phyloP scores from a whole-genome alignment of 768 basidiomycete genomes.

The Gyrodon lividus region DNA sequence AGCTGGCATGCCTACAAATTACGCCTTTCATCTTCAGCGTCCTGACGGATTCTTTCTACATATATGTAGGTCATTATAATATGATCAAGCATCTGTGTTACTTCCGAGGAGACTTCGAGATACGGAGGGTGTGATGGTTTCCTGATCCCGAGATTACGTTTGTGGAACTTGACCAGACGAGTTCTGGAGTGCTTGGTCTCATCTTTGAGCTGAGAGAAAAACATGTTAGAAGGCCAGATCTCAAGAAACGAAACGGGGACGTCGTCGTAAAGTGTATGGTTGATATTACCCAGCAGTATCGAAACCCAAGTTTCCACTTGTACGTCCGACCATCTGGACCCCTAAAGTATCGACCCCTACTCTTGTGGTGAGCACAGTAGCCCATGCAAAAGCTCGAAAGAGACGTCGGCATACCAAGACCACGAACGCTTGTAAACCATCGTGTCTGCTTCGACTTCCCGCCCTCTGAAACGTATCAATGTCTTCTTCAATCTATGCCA shows the following conservation, averaged over 20 bases:
- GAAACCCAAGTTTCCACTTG: conserved; percentile 29
- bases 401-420: conserved; percentile 8
- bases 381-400: neutral
- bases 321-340: conserved; percentile 32
- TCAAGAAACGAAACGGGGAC: too few relatives aligned
- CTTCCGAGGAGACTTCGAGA: conserved; percentile 28
- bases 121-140: conserved; percentile 18
- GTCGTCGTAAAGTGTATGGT: neutral
- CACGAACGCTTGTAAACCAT: conserved; percentile 14
- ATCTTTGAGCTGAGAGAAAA: conserved; percentile 12
- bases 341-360: conserved; percentile 28
- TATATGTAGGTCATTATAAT: conserved; percentile 36
- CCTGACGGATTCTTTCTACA: conserved; percentile 28
- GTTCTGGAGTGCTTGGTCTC: conserved; percentile 11
- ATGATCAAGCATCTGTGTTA: conserved; percentile 29
- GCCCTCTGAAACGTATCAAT: conserved; percentile 24
- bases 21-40: conserved; percentile 16
- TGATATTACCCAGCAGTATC: conserved; percentile 22
- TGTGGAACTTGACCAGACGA: conserved; percentile 19
- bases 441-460: conserved; percentile 18
- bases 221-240: conserved; percentile 1
- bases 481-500: conserved; percentile 27
- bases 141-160: conserved; percentile 16
- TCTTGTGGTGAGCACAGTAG: neutral
- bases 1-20: conserved; percentile 8